These are phyloP conservation scores for Sophora flavescens DNA, from an alignment of 306 rosid genomes.

Conservation along the genomic window DNA sequence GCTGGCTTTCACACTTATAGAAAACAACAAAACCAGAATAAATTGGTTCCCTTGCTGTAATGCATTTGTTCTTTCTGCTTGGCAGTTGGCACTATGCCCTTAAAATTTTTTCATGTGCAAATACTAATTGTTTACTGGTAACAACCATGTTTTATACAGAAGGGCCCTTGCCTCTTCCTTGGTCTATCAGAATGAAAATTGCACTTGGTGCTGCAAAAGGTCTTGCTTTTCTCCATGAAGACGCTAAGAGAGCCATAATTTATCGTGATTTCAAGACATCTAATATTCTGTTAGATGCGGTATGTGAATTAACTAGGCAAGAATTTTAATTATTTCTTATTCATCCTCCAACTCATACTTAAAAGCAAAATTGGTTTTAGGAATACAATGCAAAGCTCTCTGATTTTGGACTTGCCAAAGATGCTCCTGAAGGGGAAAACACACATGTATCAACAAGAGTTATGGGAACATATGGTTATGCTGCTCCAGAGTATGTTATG, in stretches of 20 bases:
- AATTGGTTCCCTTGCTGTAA: constrained; percentile 10
- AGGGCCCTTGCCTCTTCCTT: constrained; percentile 99
- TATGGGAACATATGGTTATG: constrained; percentile 98
- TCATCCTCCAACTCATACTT: constrained; percentile 34
- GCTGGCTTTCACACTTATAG: not conserved
- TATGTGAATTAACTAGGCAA: constrained; percentile 51
- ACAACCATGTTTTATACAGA: constrained; percentile 59
- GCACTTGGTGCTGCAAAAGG: constrained; percentile 98
- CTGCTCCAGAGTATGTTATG: constrained; percentile 99
- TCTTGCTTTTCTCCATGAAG: constrained; percentile 96
- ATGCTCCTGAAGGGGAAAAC: constrained; percentile 93
- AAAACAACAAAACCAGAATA: constrained; percentile 12
- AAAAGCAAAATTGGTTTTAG: constrained; percentile 50
- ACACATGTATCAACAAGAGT: constrained; percentile 98
- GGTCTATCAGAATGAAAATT: constrained; percentile 96
- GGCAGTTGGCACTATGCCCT: constrained; percentile 27
- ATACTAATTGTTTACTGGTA: constrained; percentile 49
- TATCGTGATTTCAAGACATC: constrained; percentile 99
- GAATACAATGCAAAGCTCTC: constrained; percentile 96
- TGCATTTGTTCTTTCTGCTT: constrained; percentile 40
- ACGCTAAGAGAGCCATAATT: constrained; percentile 81
- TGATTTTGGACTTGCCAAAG: constrained; percentile 98
- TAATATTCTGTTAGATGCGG: constrained; percentile 92
- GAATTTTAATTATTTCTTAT: constrained; percentile 18
- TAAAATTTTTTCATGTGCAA: not conserved